Conservation (phyloP, 176 grass and related monocot species). For the Cymbopogon citratus region DNA sequence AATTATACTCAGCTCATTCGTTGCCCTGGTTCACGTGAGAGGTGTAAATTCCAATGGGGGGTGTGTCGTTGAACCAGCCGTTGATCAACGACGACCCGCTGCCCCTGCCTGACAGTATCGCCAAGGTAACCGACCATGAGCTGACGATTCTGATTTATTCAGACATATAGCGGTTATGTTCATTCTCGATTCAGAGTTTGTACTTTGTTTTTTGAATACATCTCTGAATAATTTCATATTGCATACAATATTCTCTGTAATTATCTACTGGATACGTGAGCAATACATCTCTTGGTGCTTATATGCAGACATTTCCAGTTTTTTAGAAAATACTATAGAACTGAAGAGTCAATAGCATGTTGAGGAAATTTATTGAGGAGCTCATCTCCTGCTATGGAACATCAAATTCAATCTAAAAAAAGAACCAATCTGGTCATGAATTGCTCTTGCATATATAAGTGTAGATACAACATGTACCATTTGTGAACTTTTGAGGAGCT, state of each 20-base stretch:
- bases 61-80: slow-evolving; percentile 26
- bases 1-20: not conserved
- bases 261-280: not conserved
- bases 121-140: slow-evolving; percentile 16
- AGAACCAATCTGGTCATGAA: not conserved
- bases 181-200: not conserved
- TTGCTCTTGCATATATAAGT: not conserved
- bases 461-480: not conserved
- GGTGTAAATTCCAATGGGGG: slow-evolving; percentile 24
- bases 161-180: not conserved
- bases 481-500: too few species aligned
- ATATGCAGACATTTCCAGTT: not conserved
- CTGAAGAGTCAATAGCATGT: not conserved
- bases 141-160: not conserved
- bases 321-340: not conserved
- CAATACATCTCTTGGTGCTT: not conserved
- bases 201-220: not conserved
- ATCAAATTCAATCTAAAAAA: not conserved
- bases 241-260: not conserved
- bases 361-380: not conserved
- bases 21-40: slow-evolving; percentile 9
- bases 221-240: not conserved
- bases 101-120: not conserved
- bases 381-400: not conserved
- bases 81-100: slow-evolving; percentile 16